Conservation (phyloP, 352 stramenopile genomes). For the Globisporangium irregulare region DNA sequence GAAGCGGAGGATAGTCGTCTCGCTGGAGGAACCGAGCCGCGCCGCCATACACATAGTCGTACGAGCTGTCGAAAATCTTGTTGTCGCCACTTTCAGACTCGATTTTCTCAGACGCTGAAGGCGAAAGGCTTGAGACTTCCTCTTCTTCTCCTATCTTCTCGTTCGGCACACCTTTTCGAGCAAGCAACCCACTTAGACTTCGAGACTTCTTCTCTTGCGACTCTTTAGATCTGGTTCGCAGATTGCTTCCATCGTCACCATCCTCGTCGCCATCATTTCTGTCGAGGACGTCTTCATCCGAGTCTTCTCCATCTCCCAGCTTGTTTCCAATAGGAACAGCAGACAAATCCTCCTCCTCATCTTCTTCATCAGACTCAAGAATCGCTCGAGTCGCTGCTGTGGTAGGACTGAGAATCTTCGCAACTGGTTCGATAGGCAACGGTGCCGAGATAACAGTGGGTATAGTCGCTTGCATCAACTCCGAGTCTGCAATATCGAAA, state of each 20-base stretch:
- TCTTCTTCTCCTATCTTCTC: constrained; percentile 1
- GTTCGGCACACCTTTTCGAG: neutral
- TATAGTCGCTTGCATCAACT: constrained; percentile 39
- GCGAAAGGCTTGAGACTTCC: constrained; percentile 9
- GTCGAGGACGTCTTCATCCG: constrained; percentile 34
- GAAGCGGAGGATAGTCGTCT: constrained; percentile 61
- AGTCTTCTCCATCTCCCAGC: constrained; percentile 23
- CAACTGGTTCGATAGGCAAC: neutral
- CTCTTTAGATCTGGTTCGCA: neutral
- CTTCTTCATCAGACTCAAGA: constrained; percentile 16
- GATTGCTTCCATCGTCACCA: neutral
- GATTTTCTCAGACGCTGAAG: constrained; percentile 16
- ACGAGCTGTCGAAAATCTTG: constrained; percentile 43
- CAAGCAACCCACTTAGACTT: neutral
- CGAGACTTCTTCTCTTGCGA: constrained; percentile 2
- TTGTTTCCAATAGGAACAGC: neutral
- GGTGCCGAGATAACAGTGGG: neutral
- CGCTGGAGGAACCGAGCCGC: constrained; percentile 61
- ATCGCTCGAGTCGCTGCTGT: neutral
- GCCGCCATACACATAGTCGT: constrained; percentile 48
- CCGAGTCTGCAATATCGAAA: constrained; percentile 56
- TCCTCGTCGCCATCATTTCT: constrained; percentile 15
- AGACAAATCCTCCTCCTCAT: constrained; percentile 23
- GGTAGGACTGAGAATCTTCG: constrained; percentile 2
- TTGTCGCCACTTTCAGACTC: constrained; percentile 14